Evolutionary conservation across 2,329 filamentous ascomycete genomes (phyloP).

Genomic region (Xylariaceae sp.): DNA sequence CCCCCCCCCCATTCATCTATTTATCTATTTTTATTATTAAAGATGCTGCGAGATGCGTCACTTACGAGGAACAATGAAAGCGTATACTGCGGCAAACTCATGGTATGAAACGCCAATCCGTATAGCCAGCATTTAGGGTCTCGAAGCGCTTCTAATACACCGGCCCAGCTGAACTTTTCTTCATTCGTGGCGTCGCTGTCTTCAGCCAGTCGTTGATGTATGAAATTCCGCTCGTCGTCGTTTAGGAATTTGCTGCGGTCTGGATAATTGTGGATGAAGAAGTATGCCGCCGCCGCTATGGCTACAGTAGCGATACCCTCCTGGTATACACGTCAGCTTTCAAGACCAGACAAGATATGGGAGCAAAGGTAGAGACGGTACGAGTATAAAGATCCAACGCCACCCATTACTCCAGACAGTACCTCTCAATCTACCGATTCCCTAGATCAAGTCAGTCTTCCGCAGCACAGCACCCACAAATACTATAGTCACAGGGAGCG

Average conservation of each 20-base stretch:
- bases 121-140: slow-evolving; percentile 71
- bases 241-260: slow-evolving; percentile 53
- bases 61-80: slow-evolving; percentile 49
- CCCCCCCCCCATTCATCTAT: no score
- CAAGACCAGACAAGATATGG: slow-evolving; percentile 9
- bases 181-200: slow-evolving; percentile 65
- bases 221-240: slow-evolving; percentile 48
- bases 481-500: neutral
- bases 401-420: slow-evolving; percentile 48
- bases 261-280: slow-evolving; percentile 63
- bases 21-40: no score
- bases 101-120: slow-evolving; percentile 64
- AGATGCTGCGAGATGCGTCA: neutral
- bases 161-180: slow-evolving; percentile 63
- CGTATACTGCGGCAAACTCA: slow-evolving; percentile 58
- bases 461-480: neutral
- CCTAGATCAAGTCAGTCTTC: slow-evolving; percentile 30
- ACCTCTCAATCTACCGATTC: slow-evolving; percentile 49
- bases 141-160: slow-evolving; percentile 56
- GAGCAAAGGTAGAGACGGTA: slow-evolving; percentile 25
- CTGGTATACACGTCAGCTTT: slow-evolving; percentile 35
- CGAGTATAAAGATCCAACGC: slow-evolving; percentile 57
- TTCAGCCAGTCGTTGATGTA: slow-evolving; percentile 57
- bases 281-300: slow-evolving; percentile 45
- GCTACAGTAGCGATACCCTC: slow-evolving; percentile 53